Evolutionary conservation across 2,329 filamentous ascomycete species (phyloP), one percentile per base, ranked within the genome.

Genomic region (Trichoderma gracile): DNA sequence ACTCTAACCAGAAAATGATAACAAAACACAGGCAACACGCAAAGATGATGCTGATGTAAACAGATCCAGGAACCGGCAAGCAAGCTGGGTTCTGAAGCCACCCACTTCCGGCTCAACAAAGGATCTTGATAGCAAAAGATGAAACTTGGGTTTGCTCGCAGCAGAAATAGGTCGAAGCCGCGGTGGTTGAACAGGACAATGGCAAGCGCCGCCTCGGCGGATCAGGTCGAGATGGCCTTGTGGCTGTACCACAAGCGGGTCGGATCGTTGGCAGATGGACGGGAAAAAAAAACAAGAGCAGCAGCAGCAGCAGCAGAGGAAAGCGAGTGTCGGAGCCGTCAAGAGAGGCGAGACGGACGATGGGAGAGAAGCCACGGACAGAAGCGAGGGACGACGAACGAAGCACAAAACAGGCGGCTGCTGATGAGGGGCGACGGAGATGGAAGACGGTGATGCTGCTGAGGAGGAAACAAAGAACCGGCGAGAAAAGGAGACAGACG

Each of bases 401-500:
- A 55, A 62, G 23, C 45, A 49, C 47, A 54, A 61, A 40, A 19
- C 25, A n/a, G 33, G 47, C 19, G 21, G 23, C 19, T 55, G 33
- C 21, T 42, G 33, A 15, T 42, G 56, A 42, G 45, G 21, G 57
- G 57, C 49, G 63, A 67, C 43, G 52, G 45, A 25, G 54, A 52
- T 23, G 65, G 33, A 14, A 38, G 14, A 5, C 12, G 33, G 33
- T 14, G 33, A 38, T 12, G 33, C 33, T 38, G 33, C 33, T 38
- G 33, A 5, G 4, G 14, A 38, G 33, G 33, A 52, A 38, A 56
- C 63, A 55, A 30, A 63, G 59, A 59, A 58, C 46, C 57, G 54
- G 64, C 61, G 57, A 66, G 65, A 59, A 63, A 55, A 57, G 46
- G 62, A 55, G 65, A 61, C 58, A 75, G 76, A 12, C 78, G 80